Conservation (phyloP, 1,139 yeast genomes). For the Pichiaceae sp. region DNA sequence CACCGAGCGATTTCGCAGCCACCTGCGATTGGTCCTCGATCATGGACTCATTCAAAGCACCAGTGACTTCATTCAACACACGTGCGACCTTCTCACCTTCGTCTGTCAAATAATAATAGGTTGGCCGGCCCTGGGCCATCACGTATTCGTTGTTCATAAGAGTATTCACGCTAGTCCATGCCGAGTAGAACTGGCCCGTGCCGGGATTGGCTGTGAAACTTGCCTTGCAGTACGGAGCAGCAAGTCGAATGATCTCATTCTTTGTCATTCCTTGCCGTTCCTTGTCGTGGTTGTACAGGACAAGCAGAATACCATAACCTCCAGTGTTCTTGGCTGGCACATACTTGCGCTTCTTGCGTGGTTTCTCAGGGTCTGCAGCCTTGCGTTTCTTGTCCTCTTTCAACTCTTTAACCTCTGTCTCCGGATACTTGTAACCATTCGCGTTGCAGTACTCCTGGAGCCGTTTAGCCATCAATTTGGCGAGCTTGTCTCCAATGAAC, state of each 20-base stretch:
- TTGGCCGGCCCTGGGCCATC: conserved; percentile 49
- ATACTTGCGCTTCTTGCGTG: conserved; percentile 35
- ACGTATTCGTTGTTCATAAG: conserved; percentile 59
- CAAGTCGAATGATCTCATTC: conserved; percentile 48
- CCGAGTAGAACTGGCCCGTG: conserved; percentile 58
- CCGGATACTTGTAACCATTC: conserved; percentile 33
- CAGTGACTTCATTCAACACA: conserved; percentile 41
- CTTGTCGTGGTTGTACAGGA: conserved; percentile 48
- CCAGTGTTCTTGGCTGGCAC: conserved; percentile 79
- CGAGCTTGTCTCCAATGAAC: conserved; percentile 58
- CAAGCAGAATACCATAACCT: conserved; percentile 74
- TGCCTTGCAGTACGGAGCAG: conserved; percentile 53
- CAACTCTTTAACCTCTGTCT: neutral
- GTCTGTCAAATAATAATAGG: conserved; percentile 59
- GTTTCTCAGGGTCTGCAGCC: conserved; percentile 19
- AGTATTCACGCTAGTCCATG: conserved; percentile 71
- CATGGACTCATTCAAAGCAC: conserved; percentile 4
- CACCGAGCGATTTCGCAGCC: neutral
- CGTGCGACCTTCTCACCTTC: conserved; percentile 61
- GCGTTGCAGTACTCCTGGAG: conserved; percentile 39
- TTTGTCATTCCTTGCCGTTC: conserved; percentile 46
- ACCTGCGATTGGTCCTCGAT: conserved; percentile 9
- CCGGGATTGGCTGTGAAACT: conserved; percentile 60
- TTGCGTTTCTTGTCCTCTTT: conserved; percentile 3
- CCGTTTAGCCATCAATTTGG: conserved; percentile 33